A percentile compares a stretch with the other conserved stretches of the same genome.
Evolutionary conservation across 805 yeast genomes (phyloP).

Genomic region (Kregervanrija delftensis): DNA sequence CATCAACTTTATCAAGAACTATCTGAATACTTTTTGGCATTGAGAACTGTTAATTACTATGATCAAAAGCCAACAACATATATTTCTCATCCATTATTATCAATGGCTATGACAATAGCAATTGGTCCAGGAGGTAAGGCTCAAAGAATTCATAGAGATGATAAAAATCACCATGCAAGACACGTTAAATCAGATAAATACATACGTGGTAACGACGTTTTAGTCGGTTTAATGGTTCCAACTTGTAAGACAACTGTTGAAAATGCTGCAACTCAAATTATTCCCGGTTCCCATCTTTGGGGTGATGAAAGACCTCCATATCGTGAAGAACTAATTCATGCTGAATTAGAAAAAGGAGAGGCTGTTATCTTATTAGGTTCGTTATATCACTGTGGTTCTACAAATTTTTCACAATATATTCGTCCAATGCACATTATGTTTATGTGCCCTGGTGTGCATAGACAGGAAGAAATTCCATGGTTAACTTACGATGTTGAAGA

Average conservation of each 20-base stretch:
- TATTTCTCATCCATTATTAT: conserved; percentile 11
- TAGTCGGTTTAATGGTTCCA: conserved; percentile 15
- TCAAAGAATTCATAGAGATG: conserved; percentile 19
- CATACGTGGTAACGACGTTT: conserved; percentile 12
- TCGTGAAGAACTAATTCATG: conserved; percentile 17
- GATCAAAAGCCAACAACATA: conserved; percentile 10
- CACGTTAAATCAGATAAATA: conserved; percentile 10
- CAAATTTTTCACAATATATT: conserved; percentile 17
- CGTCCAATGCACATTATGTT: conserved; percentile 18
- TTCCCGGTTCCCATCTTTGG: conserved; percentile 29
- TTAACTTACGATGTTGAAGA: conserved; percentile 9
- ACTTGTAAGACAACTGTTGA: conserved; percentile 18
- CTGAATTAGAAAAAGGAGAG: conserved; percentile 23
- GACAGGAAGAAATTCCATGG: conserved; percentile 23
- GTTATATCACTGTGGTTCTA: conserved; percentile 23
- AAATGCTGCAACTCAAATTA: conserved; percentile 26
- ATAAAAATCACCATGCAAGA: conserved; percentile 16
- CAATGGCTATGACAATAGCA: conserved; percentile 14
- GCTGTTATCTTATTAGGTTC: conserved; percentile 21
- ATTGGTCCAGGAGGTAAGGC: conserved; percentile 18
- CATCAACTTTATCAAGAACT: conserved; percentile 9
- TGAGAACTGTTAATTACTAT: conserved; percentile 10
- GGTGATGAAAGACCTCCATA: conserved; percentile 20
- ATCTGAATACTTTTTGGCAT: conserved; percentile 8
- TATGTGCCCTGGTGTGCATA: conserved; percentile 18